Evolutionary conservation across 1,139 yeast genomes (phyloP), one percentile per base, ranked within the genome.

Genomic region (Zygosaccharomyces sapae): DNA sequence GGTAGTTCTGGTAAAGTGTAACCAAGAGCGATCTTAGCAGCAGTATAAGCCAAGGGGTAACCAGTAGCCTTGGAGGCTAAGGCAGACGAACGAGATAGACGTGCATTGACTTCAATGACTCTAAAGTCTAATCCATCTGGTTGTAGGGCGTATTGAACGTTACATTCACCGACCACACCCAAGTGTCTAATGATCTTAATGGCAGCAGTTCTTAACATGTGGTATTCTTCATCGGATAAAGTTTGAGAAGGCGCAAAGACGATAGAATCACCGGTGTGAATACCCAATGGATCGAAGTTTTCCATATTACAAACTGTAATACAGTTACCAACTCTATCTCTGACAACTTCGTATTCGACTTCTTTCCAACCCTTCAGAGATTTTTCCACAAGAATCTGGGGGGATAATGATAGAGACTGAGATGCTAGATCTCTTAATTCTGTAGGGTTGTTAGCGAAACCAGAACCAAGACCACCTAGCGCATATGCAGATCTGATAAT

Each of bases 261-360:
- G 63, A 92, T 92, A 40, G 98, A 92, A 70, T 92, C 98, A 74
- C 98, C 98, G 51, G 98, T 92, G 71, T 92, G 98, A 60, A 94
- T 84, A 61, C 98, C 98, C 63, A 92, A 79, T 40, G 98, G 98
- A 70, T 92, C 98, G 61, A 92, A 92, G 73, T 92, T 92, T 73
- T 92, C 98, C 98, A 92, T 92, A 72, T 92, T 92, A 77, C 98
- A 92, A 45, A 92, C 98, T 41, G 98, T 92, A 66, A 92, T 92
- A 80, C 98, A 92, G 77, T 92, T 92, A 57, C 85, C 96, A 52
- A 85, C 90, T 62, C 95, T 80, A 70, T 92, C 98, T 70, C 98
- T 87, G 49, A 92, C 98, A 57, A 92, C 98, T 73, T 92, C 98
- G 70, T 92, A 92, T 73, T 92, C 98, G 51, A 92, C 94, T 73